Base-by-base conservation (phyloP, 2,329 filamentous ascomycete genomes). In the Dothistroma septosporum region DNA sequence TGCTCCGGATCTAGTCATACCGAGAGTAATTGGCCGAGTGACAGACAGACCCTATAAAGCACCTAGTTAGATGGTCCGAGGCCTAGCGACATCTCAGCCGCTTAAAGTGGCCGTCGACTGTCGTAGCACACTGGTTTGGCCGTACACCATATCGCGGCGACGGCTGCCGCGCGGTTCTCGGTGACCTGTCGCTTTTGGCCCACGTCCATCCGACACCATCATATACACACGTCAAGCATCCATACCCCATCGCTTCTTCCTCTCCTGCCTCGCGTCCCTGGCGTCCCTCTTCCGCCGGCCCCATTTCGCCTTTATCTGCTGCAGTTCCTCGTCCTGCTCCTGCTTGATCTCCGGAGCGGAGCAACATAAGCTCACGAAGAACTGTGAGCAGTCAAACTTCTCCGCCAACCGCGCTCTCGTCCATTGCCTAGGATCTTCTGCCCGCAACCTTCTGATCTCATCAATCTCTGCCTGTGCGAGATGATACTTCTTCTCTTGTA, bases 351-450 rank as follows among this genome's bases (percentile, higher is more conserved):
- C 67, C 61, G 80, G 81, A 32, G 81, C 82, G 64, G 81, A 77
- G 55, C 80, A 82, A 58, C 85, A 82, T 76, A 87, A 77, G 10
- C 81, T 81, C 50, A 87, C 80, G 66, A 88, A 88, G 55, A 87
- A 81, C 60, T 82, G 78, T 59, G 80, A 85, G 73, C 85, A 88
- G 6, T 82, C 80, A 70, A 87, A 89, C 69, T 82, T 83, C 72
- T 85, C 81, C 44, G 86, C 85, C 64, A 89, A 72, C 68, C 78
- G 79, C 59, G 78, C 78, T 50, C 84, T 73, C 52, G 83, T 87
- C 85, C 86, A 88, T 60, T 76, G 76, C 63, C 79, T 75, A 7
- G 85, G 85, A 66, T 88, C 82, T 60, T 76, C 75, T 32, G 72
- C 68, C 52, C 86, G 76, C 57, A 89, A 75, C 46, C 69, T 69